These are phyloP conservation scores for Echeveria elegans DNA, from an alignment of 164 flowering plant species.

Conservation along the genomic window DNA sequence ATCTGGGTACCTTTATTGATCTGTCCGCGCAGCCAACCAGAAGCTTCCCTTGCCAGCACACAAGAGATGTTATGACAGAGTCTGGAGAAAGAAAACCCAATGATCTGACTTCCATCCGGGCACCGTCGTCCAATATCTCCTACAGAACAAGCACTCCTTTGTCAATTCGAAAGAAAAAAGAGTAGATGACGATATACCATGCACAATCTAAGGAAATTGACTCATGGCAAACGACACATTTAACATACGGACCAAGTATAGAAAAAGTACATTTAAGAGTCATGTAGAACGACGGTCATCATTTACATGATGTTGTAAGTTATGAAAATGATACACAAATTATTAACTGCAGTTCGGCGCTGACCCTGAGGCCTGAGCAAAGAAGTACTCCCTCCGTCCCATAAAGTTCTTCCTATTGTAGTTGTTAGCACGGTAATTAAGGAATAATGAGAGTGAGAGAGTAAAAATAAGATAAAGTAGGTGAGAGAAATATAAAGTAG, in stretches of 20 bases:
- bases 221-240: background rate
- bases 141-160: slow-evolving; percentile 15
- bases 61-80: slow-evolving; percentile 55
- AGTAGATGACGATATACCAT: background rate
- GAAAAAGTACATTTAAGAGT: background rate
- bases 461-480: too few relatives aligned
- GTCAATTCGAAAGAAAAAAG: background rate
- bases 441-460: too few relatives aligned
- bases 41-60: slow-evolving; percentile 66
- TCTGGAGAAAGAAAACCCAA: slow-evolving; percentile 54
- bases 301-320: background rate
- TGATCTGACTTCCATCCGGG: slow-evolving; percentile 29
- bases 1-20: slow-evolving; percentile 48
- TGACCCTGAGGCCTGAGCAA: background rate
- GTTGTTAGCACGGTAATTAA: too few relatives aligned
- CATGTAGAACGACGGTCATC: background rate
- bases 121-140: slow-evolving; percentile 53
- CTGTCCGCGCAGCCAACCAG: slow-evolving; percentile 62
- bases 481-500: too few relatives aligned
- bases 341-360: background rate
- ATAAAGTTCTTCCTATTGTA: too few relatives aligned
- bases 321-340: background rate
- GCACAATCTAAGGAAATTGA: background rate
- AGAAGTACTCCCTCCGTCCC: too few relatives aligned
- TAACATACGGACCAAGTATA: background rate